Evolutionary conservation across 768 basidiomycete genomes (phyloP).

Genomic region (Termitomyces heimii): DNA sequence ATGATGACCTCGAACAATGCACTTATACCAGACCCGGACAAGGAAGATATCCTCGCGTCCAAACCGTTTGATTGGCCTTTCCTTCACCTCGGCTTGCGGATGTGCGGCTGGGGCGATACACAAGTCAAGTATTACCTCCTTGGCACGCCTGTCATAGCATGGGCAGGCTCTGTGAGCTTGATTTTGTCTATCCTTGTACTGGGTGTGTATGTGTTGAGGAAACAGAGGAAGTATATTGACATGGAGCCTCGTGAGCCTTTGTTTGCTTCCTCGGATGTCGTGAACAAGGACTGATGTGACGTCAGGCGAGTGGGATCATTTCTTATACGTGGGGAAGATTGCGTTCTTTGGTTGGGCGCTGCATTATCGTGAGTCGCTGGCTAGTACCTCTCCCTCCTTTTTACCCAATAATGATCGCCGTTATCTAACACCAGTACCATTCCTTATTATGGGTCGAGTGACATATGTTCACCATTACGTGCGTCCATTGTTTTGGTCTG

Average conservation of each 20-base stretch:
- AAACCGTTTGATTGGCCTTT: conserved; percentile 93
- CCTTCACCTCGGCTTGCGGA: conserved; percentile 82
- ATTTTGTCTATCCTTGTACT: conserved; percentile 44
- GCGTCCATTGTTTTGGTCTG: conserved; percentile 21
- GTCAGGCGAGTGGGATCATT: conserved; percentile 89
- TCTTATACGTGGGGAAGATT: conserved; percentile 87
- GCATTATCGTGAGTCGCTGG: conserved; percentile 66
- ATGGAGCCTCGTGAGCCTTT: conserved; percentile 72
- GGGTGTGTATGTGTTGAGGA: conserved; percentile 70
- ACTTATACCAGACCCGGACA: conserved; percentile 94
- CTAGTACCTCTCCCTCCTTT: background rate
- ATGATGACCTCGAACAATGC: conserved; percentile 99
- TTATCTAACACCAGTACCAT: conserved; percentile 58
- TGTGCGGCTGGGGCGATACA: conserved; percentile 93
- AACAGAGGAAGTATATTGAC: conserved; percentile 86
- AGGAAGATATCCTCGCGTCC: conserved; percentile 95
- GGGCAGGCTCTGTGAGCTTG: conserved; percentile 71
- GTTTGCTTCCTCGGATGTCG: background rate
- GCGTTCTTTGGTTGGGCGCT: conserved; percentile 89
- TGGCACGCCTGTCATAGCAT: conserved; percentile 92
- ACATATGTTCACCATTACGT: conserved; percentile 97
- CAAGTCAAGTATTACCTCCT: conserved; percentile 92
- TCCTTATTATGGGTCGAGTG: conserved; percentile 96
- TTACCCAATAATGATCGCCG: background rate
- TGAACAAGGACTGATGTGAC: background rate